Evolutionary conservation across 2,329 filamentous ascomycete genomes (phyloP).

Genomic region (Penicillium crustosum): DNA sequence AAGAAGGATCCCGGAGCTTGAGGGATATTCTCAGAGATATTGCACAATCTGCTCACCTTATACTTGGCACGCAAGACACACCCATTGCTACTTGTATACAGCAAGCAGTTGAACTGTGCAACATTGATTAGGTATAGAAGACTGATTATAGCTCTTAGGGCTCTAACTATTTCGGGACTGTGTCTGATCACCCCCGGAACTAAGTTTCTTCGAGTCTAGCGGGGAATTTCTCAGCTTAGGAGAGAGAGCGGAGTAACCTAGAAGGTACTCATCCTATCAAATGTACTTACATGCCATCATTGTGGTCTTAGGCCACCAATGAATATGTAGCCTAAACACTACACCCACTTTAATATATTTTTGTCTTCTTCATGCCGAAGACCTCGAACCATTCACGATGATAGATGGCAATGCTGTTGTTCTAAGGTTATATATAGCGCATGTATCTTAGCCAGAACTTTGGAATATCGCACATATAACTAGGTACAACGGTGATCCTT

Average conservation of each 20-base stretch:
- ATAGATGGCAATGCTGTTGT: not conserved
- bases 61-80: not conserved
- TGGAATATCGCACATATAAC: no score
- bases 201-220: slow-evolving; percentile 1
- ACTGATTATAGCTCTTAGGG: not conserved
- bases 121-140: not conserved
- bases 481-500: no score
- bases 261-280: slow-evolving; percentile 2
- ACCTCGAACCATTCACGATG: not conserved
- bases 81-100: not conserved
- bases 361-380: not conserved
- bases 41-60: not conserved
- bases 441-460: not conserved
- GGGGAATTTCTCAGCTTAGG: not conserved
- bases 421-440: not conserved
- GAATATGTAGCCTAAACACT: not conserved
- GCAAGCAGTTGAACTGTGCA: not conserved
- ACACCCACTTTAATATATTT: not conserved
- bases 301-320: not conserved
- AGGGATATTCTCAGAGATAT: not conserved
- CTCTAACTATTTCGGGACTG: not conserved
- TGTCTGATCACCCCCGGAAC: not conserved
- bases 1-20: not conserved
- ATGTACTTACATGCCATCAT: not conserved
- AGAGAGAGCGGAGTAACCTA: not conserved